A percentile compares a stretch with the other conserved stretches of the same genome.
Conservation (phyloP, 2,329 filamentous ascomycete species). For the Botrytis squamosa region DNA sequence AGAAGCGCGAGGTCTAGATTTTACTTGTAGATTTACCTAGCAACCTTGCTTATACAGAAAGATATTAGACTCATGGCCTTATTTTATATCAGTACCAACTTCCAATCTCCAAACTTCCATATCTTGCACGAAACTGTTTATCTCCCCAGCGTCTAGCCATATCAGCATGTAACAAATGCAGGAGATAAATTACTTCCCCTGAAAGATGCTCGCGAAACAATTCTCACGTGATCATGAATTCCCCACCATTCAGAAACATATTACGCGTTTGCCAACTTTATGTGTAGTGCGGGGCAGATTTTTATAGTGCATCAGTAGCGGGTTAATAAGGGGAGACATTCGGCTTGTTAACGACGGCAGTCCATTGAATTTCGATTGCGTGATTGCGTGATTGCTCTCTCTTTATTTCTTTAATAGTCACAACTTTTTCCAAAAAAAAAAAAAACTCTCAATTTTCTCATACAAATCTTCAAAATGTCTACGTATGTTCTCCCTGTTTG, state of each 20-base stretch:
- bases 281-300: constrained; percentile 20
- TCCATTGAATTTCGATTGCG: constrained; percentile 9
- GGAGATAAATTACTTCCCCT: background rate
- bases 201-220: background rate
- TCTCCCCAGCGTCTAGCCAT: background rate
- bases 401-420: background rate
- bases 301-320: constrained; percentile 15
- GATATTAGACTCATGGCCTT: background rate
- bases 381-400: constrained; percentile 6
- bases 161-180: background rate
- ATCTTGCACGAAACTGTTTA: background rate
- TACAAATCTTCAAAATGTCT: constrained; percentile 13
- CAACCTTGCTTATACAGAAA: background rate
- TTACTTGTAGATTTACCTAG: background rate
- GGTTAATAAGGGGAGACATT: constrained; percentile 13
- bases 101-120: background rate
- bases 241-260: constrained; percentile 3
- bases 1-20: background rate
- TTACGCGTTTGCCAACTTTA: constrained; percentile 10
- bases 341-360: background rate
- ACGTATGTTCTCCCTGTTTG: constrained; percentile 11
- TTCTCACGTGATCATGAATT: background rate
- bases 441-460: background rate
- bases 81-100: background rate
- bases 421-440: background rate